A percentile compares a stretch with the other conserved stretches of the same genome.
Conservation (phyloP, 139 green algal genomes). For the Coelastrella sp. region DNA sequence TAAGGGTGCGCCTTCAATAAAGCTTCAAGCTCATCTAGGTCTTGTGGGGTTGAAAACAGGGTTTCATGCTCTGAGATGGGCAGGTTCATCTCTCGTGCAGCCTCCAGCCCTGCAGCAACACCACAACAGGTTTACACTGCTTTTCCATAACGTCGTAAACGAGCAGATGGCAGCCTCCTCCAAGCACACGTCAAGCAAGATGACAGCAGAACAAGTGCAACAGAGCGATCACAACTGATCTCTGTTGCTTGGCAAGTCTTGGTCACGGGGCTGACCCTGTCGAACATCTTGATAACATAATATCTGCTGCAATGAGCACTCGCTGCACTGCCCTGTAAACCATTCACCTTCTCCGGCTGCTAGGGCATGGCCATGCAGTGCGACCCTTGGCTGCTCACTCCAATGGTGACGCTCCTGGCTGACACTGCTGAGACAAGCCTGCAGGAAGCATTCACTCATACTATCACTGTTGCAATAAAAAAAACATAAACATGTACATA, state of each 20-base stretch:
- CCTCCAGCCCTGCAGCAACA: constrained; percentile 15
- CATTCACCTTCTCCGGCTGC: constrained; percentile 12
- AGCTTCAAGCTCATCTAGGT: constrained; percentile 41
- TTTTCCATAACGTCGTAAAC: background rate
- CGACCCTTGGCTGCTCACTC: constrained; percentile 10
- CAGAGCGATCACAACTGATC: too few relatives aligned
- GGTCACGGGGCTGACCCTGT: too few relatives aligned
- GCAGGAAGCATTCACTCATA: too few relatives aligned
- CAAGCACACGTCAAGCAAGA: background rate
- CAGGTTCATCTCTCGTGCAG: constrained; percentile 3
- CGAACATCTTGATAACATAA: too few relatives aligned
- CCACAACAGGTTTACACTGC: background rate
- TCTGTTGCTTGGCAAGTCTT: too few relatives aligned
- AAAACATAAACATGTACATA: too few relatives aligned
- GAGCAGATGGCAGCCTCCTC: background rate
- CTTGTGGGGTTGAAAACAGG: constrained; percentile 36
- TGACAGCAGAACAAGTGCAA: too few relatives aligned
- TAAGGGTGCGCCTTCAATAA: constrained; percentile 37
- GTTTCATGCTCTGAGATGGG: constrained; percentile 40
- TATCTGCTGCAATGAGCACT: too few relatives aligned
- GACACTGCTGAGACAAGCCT: constrained; percentile 10
- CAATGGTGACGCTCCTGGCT: constrained; percentile 13
- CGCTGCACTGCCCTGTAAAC: background rate
- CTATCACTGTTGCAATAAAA: too few relatives aligned
- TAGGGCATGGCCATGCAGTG: constrained; percentile 44